phyloP scores from a whole-genome alignment of 2,329 filamentous ascomycete genomes.

The Aspergillus spinulosporus region DNA sequence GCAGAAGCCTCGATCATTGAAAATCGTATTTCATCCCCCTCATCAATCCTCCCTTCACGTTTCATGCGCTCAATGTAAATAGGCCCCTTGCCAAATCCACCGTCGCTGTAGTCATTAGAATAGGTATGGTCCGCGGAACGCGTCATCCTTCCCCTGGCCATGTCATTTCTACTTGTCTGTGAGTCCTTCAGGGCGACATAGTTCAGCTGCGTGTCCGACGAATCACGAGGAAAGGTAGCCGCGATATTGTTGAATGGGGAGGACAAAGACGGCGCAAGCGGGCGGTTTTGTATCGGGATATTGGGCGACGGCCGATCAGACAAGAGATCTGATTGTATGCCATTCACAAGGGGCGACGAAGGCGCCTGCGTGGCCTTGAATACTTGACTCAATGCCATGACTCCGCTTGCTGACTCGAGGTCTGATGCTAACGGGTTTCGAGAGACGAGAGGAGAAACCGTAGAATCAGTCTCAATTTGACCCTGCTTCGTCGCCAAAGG shows the following conservation, averaged over 20 bases:
- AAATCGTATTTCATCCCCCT: slow-evolving; percentile 37
- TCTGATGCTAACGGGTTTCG: slow-evolving; percentile 45
- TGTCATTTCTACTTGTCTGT: slow-evolving; percentile 42
- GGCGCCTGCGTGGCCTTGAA: slow-evolving; percentile 51
- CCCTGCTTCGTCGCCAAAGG: slow-evolving; percentile 41
- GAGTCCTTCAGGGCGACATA: slow-evolving; percentile 51
- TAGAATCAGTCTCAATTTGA: slow-evolving; percentile 28
- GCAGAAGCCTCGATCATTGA: slow-evolving; percentile 37
- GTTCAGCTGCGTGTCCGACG: slow-evolving; percentile 43
- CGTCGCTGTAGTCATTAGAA: slow-evolving; percentile 40
- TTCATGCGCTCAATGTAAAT: slow-evolving; percentile 38
- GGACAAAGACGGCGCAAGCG: slow-evolving; percentile 36
- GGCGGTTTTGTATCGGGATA: slow-evolving; percentile 44
- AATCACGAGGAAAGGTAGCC: slow-evolving; percentile 35
- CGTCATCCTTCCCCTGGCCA: slow-evolving; percentile 33
- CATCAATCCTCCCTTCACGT: slow-evolving; percentile 35
- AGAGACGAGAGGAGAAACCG: slow-evolving; percentile 42
- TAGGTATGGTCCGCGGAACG: slow-evolving; percentile 38
- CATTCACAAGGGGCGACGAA: slow-evolving; percentile 46
- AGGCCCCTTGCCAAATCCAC: slow-evolving; percentile 47
- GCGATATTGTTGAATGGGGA: slow-evolving; percentile 40
- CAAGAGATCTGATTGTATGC: slow-evolving; percentile 37
- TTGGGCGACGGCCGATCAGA: slow-evolving; percentile 54
- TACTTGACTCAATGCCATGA: slow-evolving; percentile 50
- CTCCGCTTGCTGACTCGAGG: slow-evolving; percentile 37